Base-by-base conservation (phyloP, 176 grass and related monocot species). In the Echinochloa phyllopogon region DNA sequence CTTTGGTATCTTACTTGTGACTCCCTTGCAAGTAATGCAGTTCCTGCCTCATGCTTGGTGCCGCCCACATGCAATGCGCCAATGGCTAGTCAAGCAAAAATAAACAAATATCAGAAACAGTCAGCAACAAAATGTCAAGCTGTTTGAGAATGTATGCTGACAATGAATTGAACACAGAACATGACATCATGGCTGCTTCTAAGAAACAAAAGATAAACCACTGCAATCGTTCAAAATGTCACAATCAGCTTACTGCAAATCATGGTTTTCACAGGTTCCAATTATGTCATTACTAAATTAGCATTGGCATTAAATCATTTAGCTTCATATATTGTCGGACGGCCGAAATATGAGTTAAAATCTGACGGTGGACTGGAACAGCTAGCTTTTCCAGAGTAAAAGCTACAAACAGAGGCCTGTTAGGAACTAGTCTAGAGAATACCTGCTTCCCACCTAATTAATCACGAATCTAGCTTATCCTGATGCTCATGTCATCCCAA, bases 11-110 rank as follows among this genome's bases (percentile, higher is more conserved):
- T 73, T 88, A 85, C 82, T 86, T 88, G 78, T 48, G 65, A 12
- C 82, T 74, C 82, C 29, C 73, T 67, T 16, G 59, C 86, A 83
- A 88, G 86, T 86, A 82, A 83, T 92, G 90, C 86, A 39, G 86
- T 88, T 88, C 65, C 43, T 56, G 43, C 83, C 86, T 92, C 86
- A 69, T 50, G 86, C 86, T 88, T 74, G 83, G 82, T 88, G 83
- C 86, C 83, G 0, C 90, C 90, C 86, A 9, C 41, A 21, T 88
- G 90, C 86, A 73, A 36, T 72, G 37, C 23, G 8, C 33, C 47
- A 24, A 52, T 67, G 24, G 13, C 81, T 87, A 51, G 11, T 38
- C 59, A 29, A 85, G 55, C 1, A 85, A 72, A 81, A 66, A 12
- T 13, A 60, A 24, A 81, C 17, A 37, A 65, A 75, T 6, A 7